Evolutionary conservation across 352 stramenopile genomes (phyloP), one percentile per base, ranked within the genome.

Genomic region (Pythium oligandrum): DNA sequence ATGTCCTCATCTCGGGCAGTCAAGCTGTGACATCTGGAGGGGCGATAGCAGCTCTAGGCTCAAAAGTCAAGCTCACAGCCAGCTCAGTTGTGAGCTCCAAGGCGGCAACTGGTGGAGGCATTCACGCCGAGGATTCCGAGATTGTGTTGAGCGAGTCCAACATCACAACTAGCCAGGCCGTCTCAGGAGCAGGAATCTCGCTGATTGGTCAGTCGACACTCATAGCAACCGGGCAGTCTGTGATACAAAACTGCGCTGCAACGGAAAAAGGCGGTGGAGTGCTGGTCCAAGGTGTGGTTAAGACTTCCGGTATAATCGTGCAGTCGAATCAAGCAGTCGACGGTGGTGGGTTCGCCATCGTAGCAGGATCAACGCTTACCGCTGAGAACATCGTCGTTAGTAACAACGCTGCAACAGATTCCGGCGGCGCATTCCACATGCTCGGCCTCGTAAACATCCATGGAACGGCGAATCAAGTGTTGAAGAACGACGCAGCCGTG

Each of bases 1-100:
- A 80, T 39, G 43, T 76, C 6, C 39, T 70, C 0, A 58, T 85
- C 6, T 50, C 54, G 4, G 31, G 10, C 3, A 67, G 54, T 11
- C 6, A 2, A 2, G 44, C 60, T 2, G 31, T 5, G 4, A 10
- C 11, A 10, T 44, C 39, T 31, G 60, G 60, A 3, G 60, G 52
- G 12, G 42, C 50, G 2, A 44, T 67, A 0, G 44, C 50, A 3
- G 53, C 26, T 2, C 30, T 43, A 1, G 11, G 38, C 9, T 58
- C 59, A 3, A 48, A 1, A n/a, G 11, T 66, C 4, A 33, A 36
- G 8, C 33, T 40, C 4, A 38, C 17, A 1, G 2, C 11, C 0
- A 52, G 17, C 0, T 36, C 36, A 17, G 17, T 57, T 9, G 39
- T 51, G 8, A 52, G 17, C 3, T 33, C 40, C n/a, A 31, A n/a